These are phyloP conservation scores for Amauroascus niger DNA, from an alignment of 2,329 filamentous ascomycete species.

Conservation along the genomic window DNA sequence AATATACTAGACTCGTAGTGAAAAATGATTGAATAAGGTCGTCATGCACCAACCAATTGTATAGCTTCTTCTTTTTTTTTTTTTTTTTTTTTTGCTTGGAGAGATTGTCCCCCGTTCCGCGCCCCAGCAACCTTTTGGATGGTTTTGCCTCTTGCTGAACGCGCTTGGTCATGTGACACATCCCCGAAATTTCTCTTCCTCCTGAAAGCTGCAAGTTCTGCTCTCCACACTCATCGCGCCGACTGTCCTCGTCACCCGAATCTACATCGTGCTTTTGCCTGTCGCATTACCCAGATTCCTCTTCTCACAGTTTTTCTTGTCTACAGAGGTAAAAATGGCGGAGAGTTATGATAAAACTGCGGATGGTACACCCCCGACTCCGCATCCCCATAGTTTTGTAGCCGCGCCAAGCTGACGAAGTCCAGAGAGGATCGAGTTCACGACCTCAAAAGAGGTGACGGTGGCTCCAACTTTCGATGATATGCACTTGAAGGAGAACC, in stretches of 20 bases:
- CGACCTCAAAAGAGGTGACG: conserved; percentile 93
- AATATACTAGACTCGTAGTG: neutral
- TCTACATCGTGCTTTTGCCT: conserved; percentile 1
- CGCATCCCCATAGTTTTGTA: neutral
- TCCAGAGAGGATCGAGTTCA: conserved; percentile 88
- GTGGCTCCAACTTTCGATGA: conserved; percentile 86
- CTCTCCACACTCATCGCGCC: neutral
- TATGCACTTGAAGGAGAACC: conserved; percentile 95
- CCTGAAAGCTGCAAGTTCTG: neutral
- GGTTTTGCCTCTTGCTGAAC: neutral
- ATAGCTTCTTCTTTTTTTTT: too few relatives aligned
- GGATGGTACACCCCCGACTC: conserved; percentile 44
- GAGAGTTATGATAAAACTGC: conserved; percentile 86
- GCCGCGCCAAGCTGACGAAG: conserved; percentile 11
- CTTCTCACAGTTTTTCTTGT: conserved; percentile 10
- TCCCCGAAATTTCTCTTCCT: neutral
- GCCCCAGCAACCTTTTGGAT: neutral
- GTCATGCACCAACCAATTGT: too few relatives aligned
- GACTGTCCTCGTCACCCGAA: neutral
- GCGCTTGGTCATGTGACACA: neutral
- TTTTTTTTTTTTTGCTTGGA: too few relatives aligned
- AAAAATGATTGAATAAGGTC: neutral
- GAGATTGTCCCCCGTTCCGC: too few relatives aligned
- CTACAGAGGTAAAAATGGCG: conserved; percentile 56
- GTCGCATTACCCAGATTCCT: neutral